Conservation (phyloP, 768 basidiomycete genomes). For the Leccinum longicurvipes region DNA sequence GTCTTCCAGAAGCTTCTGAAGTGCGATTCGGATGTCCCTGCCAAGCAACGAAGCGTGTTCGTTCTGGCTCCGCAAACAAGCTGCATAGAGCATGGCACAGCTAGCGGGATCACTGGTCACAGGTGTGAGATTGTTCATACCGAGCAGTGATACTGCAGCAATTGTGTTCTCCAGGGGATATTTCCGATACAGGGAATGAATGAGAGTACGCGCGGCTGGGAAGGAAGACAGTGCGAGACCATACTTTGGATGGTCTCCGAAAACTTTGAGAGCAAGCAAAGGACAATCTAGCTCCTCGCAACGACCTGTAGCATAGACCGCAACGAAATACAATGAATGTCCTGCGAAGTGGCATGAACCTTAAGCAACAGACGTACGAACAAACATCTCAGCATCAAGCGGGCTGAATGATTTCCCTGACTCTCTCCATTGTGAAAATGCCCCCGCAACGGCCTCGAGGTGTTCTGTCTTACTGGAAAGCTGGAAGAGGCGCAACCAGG, state of each 20-base stretch:
- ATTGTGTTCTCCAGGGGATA: slow-evolving; percentile 48
- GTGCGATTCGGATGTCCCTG: slow-evolving; percentile 39
- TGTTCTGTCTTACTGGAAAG: slow-evolving; percentile 50
- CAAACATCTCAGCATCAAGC: slow-evolving; percentile 45
- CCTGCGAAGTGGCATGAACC: neutral
- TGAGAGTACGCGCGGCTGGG: slow-evolving; percentile 50
- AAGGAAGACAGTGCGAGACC: slow-evolving; percentile 47
- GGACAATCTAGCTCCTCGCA: slow-evolving; percentile 58
- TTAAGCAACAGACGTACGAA: slow-evolving; percentile 42
- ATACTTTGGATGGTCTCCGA: slow-evolving; percentile 62
- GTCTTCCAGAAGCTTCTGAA: slow-evolving; percentile 32
- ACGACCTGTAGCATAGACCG: slow-evolving; percentile 43
- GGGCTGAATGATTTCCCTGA: slow-evolving; percentile 38
- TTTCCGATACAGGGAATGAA: slow-evolving; percentile 51
- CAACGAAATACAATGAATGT: neutral
- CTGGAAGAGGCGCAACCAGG: slow-evolving; percentile 50
- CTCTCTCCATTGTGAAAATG: slow-evolving; percentile 52
- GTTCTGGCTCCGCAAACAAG: slow-evolving; percentile 48
- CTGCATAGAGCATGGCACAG: slow-evolving; percentile 53
- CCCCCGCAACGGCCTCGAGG: slow-evolving; percentile 41
- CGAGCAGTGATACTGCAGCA: slow-evolving; percentile 51
- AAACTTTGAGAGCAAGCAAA: slow-evolving; percentile 54
- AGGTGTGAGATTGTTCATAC: slow-evolving; percentile 50
- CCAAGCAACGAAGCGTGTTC: slow-evolving; percentile 41
- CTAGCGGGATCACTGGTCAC: slow-evolving; percentile 54